Percentiles rank a stretch among this genome's conserved stretches.
phyloP scores from a whole-genome alignment of 208 protist species.

The Acanthamoeba healyi region DNA sequence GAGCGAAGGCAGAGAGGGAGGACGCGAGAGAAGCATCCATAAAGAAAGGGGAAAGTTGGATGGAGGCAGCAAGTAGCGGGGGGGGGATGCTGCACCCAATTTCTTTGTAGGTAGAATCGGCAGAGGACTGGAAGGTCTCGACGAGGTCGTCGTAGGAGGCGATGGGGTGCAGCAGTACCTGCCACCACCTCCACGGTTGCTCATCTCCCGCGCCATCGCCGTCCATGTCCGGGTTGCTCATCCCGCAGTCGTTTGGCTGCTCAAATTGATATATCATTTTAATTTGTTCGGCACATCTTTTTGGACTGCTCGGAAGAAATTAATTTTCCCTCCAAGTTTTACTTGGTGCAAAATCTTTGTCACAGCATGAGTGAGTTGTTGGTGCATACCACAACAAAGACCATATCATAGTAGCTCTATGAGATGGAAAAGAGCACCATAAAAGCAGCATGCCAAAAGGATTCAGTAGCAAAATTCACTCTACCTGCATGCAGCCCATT shows the following conservation, averaged over 20 bases:
- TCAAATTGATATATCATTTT: too few species aligned
- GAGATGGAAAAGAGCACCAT: too few species aligned
- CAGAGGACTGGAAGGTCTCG: constrained; percentile 16
- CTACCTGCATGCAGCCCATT: too few species aligned
- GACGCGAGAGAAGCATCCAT: neutral
- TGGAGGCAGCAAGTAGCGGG: neutral
- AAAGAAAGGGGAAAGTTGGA: neutral
- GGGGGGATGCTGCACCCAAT: constrained; percentile 46
- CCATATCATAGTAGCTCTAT: too few species aligned
- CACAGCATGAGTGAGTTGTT: too few species aligned
- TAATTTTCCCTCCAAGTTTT: too few species aligned
- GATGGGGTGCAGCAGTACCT: constrained; percentile 16
- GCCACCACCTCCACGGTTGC: neutral
- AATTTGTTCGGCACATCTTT: too few species aligned
- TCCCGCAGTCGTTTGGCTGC: neutral
- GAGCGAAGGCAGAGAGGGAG: neutral
- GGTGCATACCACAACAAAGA: too few species aligned
- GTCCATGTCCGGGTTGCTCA: neutral
- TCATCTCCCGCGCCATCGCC: neutral
- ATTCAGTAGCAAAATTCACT: too few species aligned
- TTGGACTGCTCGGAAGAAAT: too few species aligned
- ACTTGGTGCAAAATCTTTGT: too few species aligned
- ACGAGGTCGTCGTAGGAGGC: constrained; percentile 3
- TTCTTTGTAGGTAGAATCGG: constrained; percentile 23
- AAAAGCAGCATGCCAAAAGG: too few species aligned